Percentiles rank a stretch among this genome's conserved stretches.
These are phyloP conservation scores for Phytopythium litorale DNA, from an alignment of 352 stramenopile genomes.

Conservation along the genomic window DNA sequence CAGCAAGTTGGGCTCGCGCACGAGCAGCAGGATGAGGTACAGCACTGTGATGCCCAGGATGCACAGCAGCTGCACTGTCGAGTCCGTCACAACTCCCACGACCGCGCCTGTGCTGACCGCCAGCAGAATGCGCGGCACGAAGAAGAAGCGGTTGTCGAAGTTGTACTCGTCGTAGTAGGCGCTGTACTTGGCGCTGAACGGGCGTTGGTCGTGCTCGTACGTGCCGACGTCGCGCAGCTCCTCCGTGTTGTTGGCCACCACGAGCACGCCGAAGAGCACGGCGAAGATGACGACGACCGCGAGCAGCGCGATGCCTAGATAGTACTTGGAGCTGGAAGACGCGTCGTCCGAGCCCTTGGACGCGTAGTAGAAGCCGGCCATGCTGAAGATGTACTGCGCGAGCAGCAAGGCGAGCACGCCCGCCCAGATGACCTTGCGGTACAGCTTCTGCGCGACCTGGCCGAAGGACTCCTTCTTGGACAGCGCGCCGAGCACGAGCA, in stretches of 20 bases:
- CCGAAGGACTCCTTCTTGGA: constrained; percentile 65
- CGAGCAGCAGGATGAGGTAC: constrained; percentile 68
- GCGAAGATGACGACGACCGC: constrained; percentile 43
- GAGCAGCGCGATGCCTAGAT: constrained; percentile 43
- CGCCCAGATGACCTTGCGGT: constrained; percentile 84
- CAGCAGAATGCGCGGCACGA: constrained; percentile 75
- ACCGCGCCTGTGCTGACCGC: constrained; percentile 62
- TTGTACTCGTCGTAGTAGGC: constrained; percentile 89
- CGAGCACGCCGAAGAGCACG: constrained; percentile 60
- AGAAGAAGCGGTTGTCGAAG: constrained; percentile 89
- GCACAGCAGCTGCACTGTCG: constrained; percentile 65
- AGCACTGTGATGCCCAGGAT: constrained; percentile 68
- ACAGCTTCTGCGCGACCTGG: constrained; percentile 41
- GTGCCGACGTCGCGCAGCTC: constrained; percentile 77
- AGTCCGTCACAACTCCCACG: constrained; percentile 66
- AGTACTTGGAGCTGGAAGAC: constrained; percentile 21
- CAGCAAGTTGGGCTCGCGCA: constrained; percentile 71
- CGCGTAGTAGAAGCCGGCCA: constrained; percentile 59
- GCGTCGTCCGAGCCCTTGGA: constrained; percentile 18
- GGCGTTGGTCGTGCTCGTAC: constrained; percentile 67
- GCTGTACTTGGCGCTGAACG: constrained; percentile 82
- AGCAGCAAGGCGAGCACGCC: constrained; percentile 63
- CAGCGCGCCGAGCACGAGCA: constrained; percentile 39
- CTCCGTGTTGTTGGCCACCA: constrained; percentile 60
- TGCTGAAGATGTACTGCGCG: constrained; percentile 85